Percentiles rank a stretch among this genome's conserved stretches.
phyloP scores from a whole-genome alignment of 169 alveolate species.

The Sarcocystis neurona region DNA sequence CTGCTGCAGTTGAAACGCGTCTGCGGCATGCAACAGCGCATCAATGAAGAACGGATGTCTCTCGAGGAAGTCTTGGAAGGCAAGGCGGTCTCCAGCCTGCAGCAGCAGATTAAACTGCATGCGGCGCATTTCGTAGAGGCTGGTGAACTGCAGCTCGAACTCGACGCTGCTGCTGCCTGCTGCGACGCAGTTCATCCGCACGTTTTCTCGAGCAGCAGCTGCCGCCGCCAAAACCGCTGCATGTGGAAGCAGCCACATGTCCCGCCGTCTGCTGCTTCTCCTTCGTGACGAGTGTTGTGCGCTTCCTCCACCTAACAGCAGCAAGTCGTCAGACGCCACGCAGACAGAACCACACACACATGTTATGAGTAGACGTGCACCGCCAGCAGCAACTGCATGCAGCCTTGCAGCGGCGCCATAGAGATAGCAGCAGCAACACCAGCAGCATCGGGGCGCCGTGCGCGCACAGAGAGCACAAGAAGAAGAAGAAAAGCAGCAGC shows the following conservation, averaged over 20 bases:
- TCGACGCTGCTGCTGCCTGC: neutral
- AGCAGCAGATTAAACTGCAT: neutral
- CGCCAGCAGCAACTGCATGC: too few species aligned
- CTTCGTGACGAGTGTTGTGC: neutral
- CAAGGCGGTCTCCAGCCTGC: conserved; percentile 4
- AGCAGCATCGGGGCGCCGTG: too few species aligned
- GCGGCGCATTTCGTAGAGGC: conserved; percentile 25
- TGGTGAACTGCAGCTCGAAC: conserved; percentile 31
- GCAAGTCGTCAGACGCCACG: neutral
- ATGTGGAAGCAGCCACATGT: neutral
- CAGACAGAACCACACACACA: neutral
- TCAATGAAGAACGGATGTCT: conserved; percentile 28
- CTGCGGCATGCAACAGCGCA: conserved; percentile 13
- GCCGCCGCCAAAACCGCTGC: neutral
- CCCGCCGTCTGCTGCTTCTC: neutral
- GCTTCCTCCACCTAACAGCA: neutral
- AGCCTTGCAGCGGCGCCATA: too few species aligned
- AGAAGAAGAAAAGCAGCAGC: too few species aligned
- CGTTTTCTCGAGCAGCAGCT: neutral
- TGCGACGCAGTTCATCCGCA: neutral
- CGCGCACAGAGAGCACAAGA: too few species aligned
- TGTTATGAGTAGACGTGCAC: too few species aligned
- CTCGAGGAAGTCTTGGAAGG: neutral
- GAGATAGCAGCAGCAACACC: too few species aligned
- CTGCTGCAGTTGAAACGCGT: conserved; percentile 13